Percentiles rank a stretch among this genome's conserved stretches.
These are phyloP conservation scores for Ogataea nitratoaversa DNA, from an alignment of 805 yeast genomes.

Conservation along the genomic window DNA sequence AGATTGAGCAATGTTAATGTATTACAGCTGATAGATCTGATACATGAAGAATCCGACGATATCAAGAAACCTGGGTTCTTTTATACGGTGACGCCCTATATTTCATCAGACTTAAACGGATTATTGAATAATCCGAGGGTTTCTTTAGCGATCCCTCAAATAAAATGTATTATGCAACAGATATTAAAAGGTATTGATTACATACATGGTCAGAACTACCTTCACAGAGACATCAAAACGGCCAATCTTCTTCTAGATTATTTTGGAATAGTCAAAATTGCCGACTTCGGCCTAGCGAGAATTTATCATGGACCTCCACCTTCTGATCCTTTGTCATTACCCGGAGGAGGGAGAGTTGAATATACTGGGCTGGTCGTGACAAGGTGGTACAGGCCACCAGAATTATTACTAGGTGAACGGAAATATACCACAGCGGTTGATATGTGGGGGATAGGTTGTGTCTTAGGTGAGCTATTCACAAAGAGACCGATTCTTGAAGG, in stretches of 20 bases:
- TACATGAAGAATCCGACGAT: conserved; percentile 43
- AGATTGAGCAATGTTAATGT: conserved; percentile 65
- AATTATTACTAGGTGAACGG: conserved; percentile 78
- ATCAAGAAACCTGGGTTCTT: conserved; percentile 38
- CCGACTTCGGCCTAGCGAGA: conserved; percentile 94
- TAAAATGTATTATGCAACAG: conserved; percentile 80
- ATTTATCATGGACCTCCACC: conserved; percentile 37
- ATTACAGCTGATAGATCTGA: conserved; percentile 74
- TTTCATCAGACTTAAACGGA: conserved; percentile 90
- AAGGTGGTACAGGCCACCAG: conserved; percentile 97
- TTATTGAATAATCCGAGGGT: conserved; percentile 76
- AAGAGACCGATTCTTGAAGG: conserved; percentile 85
- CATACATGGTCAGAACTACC: conserved; percentile 56
- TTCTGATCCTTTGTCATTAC: conserved; percentile 22
- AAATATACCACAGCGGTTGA: conserved; percentile 92
- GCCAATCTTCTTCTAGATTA: conserved; percentile 86
- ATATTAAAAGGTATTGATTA: conserved; percentile 75
- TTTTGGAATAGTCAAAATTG: conserved; percentile 77
- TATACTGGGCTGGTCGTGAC: conserved; percentile 80
- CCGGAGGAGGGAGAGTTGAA: conserved; percentile 51
- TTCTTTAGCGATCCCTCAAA: conserved; percentile 55
- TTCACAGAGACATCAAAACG: conserved; percentile 93
- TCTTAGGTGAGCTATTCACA: conserved; percentile 84
- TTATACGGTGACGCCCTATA: conserved; percentile 88
- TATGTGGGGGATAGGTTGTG: conserved; percentile 97